A percentile compares a stretch with the other conserved stretches of the same genome.
These are phyloP conservation scores for Sambucus nigra DNA, from an alignment of 129 eudicot species.

Conservation along the genomic window DNA sequence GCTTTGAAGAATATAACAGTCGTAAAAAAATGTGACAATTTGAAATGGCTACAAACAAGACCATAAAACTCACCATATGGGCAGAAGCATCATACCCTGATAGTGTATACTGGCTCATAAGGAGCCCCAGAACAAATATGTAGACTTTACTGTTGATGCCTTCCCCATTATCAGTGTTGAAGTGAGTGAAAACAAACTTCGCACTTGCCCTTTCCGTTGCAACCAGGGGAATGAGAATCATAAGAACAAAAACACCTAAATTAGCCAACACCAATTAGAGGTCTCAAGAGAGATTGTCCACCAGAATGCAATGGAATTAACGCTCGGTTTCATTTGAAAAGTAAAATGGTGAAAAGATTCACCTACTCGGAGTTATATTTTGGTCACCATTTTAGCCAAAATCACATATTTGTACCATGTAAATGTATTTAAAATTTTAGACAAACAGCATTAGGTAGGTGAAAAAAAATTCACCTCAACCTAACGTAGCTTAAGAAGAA, in stretches of 20 bases:
- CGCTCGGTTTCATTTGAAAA: too few species aligned
- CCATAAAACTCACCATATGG: slow-evolving; percentile 68
- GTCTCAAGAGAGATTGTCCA: neutral
- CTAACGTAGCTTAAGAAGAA: neutral
- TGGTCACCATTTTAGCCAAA: too few species aligned
- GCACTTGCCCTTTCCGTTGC: slow-evolving; percentile 70
- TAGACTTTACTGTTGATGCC: slow-evolving; percentile 62
- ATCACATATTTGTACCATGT: too few species aligned
- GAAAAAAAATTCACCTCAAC: too few species aligned
- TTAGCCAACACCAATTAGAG: neutral
- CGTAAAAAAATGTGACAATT: neutral
- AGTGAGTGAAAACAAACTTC: slow-evolving; percentile 80
- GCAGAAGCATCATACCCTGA: slow-evolving; percentile 99
- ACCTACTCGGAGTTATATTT: neutral
- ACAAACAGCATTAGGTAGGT: too few species aligned
- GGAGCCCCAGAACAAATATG: slow-evolving; percentile 84
- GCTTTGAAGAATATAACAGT: neutral
- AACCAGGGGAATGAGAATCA: slow-evolving; percentile 74
- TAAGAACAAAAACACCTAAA: slow-evolving; percentile 83
- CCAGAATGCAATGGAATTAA: neutral
- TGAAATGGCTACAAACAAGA: neutral
- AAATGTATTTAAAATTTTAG: too few species aligned
- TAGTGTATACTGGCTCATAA: slow-evolving; percentile 93
- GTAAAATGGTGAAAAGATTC: neutral
- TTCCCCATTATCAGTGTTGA: slow-evolving; percentile 64